phyloP scores from a whole-genome alignment of 495 filamentous ascomycete species.

The Apodospora peruviana region DNA sequence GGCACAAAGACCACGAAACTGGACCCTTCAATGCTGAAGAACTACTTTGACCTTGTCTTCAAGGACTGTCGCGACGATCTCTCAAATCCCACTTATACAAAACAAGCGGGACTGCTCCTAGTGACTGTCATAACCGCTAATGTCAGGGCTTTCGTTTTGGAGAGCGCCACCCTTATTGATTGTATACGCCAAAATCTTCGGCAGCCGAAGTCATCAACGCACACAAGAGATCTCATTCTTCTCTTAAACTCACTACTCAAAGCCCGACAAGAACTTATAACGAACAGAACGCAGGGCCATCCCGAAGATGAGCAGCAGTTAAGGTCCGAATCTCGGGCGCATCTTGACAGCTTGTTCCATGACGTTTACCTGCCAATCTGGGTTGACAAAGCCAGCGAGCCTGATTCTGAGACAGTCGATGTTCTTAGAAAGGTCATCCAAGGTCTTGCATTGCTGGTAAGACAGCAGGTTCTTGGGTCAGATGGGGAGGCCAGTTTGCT shows the following conservation, averaged over 20 bases:
- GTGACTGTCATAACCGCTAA: slow-evolving; percentile 34
- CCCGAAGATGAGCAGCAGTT: slow-evolving; percentile 19
- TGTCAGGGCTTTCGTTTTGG: slow-evolving; percentile 25
- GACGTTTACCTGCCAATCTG: slow-evolving; percentile 36
- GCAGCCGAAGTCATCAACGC: slow-evolving; percentile 32
- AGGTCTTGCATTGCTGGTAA: slow-evolving; percentile 33
- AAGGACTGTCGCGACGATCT: slow-evolving; percentile 40
- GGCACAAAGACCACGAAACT: slow-evolving; percentile 27
- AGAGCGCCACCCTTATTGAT: slow-evolving; percentile 28
- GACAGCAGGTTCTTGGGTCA: slow-evolving; percentile 20
- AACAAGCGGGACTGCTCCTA: slow-evolving; percentile 41
- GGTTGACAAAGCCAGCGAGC: slow-evolving; percentile 21
- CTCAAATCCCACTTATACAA: slow-evolving; percentile 37
- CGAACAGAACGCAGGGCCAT: slow-evolving; percentile 15
- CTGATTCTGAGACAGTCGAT: slow-evolving; percentile 20
- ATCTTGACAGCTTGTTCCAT: slow-evolving; percentile 25
- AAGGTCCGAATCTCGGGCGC: slow-evolving; percentile 8
- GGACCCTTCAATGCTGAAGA: slow-evolving; percentile 24
- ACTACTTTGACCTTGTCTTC: slow-evolving; percentile 32
- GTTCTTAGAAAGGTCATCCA: slow-evolving; percentile 33
- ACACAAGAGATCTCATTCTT: slow-evolving; percentile 36
- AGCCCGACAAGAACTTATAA: slow-evolving; percentile 26
- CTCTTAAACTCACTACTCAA: slow-evolving; percentile 36
- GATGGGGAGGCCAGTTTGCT: slow-evolving; percentile 18
- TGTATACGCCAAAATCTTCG: slow-evolving; percentile 32